These are phyloP conservation scores for Testicularia cyperi DNA, from an alignment of 1,284 basidiomycete species.

Conservation along the genomic window DNA sequence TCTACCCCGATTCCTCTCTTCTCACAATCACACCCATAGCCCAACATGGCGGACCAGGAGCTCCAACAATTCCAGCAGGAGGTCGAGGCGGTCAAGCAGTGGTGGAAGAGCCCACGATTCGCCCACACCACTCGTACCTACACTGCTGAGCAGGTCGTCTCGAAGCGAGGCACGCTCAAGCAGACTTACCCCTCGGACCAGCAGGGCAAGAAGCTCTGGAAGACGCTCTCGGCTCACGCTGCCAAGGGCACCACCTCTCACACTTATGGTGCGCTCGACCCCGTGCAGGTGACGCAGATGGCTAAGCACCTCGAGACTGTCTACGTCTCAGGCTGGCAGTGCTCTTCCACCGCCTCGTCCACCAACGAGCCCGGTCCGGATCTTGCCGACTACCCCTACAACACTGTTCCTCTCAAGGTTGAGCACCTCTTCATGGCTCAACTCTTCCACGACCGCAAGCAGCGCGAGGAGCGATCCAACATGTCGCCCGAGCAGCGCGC, in stretches of 20 bases:
- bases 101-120: conserved; percentile 92
- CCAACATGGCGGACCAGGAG: conserved; percentile 54
- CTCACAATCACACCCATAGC: too few relatives aligned
- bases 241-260: conserved; percentile 71
- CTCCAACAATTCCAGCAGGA: conserved; percentile 70
- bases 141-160: conserved; percentile 86
- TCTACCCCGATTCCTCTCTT: too few relatives aligned
- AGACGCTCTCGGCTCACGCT: conserved; percentile 66
- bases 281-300: conserved; percentile 75
- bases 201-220: conserved; percentile 84
- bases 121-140: conserved; percentile 82
- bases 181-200: conserved; percentile 84
- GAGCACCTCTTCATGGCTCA: conserved; percentile 69
- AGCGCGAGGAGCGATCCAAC: conserved; percentile 64
- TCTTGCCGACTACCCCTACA: conserved; percentile 66
- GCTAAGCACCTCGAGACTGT: conserved; percentile 61
- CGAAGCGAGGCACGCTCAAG: conserved; percentile 84
- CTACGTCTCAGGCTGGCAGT: conserved; percentile 60
- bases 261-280: conserved; percentile 96
- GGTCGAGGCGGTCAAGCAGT: conserved; percentile 79
- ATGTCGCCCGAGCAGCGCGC: conserved; percentile 70
- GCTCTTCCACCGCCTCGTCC: conserved; percentile 55
- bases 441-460: conserved; percentile 68
- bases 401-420: conserved; percentile 69
- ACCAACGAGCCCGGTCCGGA: conserved; percentile 60